Evolutionary conservation across 306 rosid genomes (phyloP).

Genomic region (Ceratonia siliqua): DNA sequence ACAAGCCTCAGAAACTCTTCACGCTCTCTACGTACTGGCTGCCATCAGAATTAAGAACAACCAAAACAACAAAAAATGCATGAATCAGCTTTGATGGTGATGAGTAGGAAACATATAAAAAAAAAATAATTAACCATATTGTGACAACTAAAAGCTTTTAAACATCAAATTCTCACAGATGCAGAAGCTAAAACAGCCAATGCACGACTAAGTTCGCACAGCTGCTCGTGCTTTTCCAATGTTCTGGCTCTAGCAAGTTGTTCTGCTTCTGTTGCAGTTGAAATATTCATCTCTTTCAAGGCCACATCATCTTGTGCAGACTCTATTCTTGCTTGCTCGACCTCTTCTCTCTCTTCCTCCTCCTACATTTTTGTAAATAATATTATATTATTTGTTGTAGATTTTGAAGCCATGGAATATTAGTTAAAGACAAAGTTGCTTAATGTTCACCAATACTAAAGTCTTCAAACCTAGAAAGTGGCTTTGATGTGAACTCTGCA

Average conservation of each 20-base stretch:
- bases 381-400: neutral
- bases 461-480: conserved; percentile 1
- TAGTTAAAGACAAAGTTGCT: conserved; percentile 28
- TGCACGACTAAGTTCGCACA: conserved; percentile 91
- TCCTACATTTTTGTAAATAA: conserved; percentile 49
- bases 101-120: neutral
- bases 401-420: conserved; percentile 7
- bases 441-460: conserved; percentile 11
- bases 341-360: conserved; percentile 81
- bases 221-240: conserved; percentile 80
- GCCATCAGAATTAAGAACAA: conserved; percentile 36
- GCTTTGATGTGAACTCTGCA: conserved; percentile 20
- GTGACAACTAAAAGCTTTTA: conserved; percentile 15
- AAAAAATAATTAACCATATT: conserved; percentile 16
- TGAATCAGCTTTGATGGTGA: neutral
- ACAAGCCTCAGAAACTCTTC: conserved; percentile 93
- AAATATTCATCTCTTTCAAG: conserved; percentile 71
- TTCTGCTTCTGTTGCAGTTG: conserved; percentile 75
- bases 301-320: conserved; percentile 66
- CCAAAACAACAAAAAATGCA: neutral
- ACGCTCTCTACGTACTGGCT: conserved; percentile 95
- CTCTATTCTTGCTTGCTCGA: conserved; percentile 68
- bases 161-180: conserved; percentile 69
- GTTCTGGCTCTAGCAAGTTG: conserved; percentile 69
- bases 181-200: conserved; percentile 96